Evolutionary conservation across 2,329 filamentous ascomycete species (phyloP).

Genomic region (Ambrosiella beaveri): DNA sequence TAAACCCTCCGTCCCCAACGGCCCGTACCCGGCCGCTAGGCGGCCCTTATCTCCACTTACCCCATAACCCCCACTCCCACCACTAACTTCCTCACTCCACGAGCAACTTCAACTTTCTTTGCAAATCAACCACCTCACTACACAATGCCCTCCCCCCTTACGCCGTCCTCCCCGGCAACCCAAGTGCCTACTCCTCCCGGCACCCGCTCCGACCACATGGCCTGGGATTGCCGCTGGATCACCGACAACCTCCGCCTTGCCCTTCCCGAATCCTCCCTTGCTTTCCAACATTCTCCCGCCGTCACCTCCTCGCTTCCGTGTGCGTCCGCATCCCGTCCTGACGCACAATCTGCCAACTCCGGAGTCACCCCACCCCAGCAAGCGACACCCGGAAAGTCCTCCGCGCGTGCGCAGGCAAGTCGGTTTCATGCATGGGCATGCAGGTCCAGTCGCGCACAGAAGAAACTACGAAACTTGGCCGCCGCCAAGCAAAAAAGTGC

Average conservation of each 20-base stretch:
- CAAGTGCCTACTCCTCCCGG: not conserved
- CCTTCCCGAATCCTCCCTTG: conserved; percentile 1
- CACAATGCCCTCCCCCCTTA: not conserved
- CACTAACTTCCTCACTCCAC: not conserved
- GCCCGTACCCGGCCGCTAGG: not conserved
- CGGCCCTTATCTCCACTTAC: not conserved
- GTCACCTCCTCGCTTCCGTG: not conserved
- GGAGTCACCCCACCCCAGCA: too few relatives aligned
- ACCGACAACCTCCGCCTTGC: not conserved
- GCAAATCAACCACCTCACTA: not conserved
- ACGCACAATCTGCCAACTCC: not conserved
- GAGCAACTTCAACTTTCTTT: too few relatives aligned
- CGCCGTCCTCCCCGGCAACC: not conserved
- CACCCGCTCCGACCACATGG: not conserved
- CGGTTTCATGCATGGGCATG: conserved; percentile 3
- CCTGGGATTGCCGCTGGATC: conserved; percentile 8
- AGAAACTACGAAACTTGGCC: not conserved
- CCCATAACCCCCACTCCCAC: not conserved
- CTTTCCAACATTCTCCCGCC: not conserved
- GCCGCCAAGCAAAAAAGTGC: not conserved
- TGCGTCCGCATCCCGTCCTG: not conserved
- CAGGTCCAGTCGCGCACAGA: not conserved
- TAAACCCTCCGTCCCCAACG: not conserved
- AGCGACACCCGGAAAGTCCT: not conserved
- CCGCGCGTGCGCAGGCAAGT: not conserved